Percentiles rank a stretch among this genome's conserved stretches.
phyloP scores from a whole-genome alignment of 2,329 filamentous ascomycete genomes.

The Phoma sp. region DNA sequence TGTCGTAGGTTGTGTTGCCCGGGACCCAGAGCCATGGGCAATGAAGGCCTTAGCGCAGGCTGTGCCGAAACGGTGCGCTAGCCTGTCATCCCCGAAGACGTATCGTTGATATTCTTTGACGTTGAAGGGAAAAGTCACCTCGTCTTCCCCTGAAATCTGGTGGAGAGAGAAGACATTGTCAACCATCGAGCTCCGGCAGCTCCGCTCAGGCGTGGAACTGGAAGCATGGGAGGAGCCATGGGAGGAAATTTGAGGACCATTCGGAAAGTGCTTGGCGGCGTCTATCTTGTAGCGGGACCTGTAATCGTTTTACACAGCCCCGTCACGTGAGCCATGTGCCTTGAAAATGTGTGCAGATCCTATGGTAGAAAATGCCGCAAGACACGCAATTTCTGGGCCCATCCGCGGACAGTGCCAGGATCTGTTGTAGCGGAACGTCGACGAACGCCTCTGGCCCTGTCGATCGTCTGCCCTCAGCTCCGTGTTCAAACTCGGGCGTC shows the following conservation, averaged over 20 bases:
- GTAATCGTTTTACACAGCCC: conserved; percentile 19
- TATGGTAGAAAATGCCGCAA: conserved; percentile 15
- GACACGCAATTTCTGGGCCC: conserved; percentile 10
- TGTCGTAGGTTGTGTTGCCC: conserved; percentile 10
- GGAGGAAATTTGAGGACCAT: conserved; percentile 25
- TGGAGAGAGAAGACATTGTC: conserved; percentile 31
- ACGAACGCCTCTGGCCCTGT: background rate
- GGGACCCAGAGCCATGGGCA: conserved; percentile 15
- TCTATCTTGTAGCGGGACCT: conserved; percentile 17
- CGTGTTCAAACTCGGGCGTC: background rate
- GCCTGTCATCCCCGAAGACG: conserved; percentile 33
- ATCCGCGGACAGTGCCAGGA: conserved; percentile 11
- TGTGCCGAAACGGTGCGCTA: conserved; percentile 34
- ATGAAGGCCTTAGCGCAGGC: conserved; percentile 36
- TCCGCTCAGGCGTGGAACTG: conserved; percentile 13
- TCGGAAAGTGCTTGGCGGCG: conserved; percentile 19
- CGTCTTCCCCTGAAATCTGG: conserved; percentile 20
- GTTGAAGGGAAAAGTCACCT: conserved; percentile 27
- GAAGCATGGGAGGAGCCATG: conserved; percentile 6
- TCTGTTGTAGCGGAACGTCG: conserved; percentile 1
- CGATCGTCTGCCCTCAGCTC: conserved; percentile 6
- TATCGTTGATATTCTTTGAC: conserved; percentile 33
- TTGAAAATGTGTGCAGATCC: conserved; percentile 21
- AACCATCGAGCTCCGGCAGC: conserved; percentile 25
- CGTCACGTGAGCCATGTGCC: conserved; percentile 18